Percentiles rank a stretch among this genome's conserved stretches.
phyloP scores from a whole-genome alignment of 139 green algal species.

The Chlamydomonas schloesseri region DNA sequence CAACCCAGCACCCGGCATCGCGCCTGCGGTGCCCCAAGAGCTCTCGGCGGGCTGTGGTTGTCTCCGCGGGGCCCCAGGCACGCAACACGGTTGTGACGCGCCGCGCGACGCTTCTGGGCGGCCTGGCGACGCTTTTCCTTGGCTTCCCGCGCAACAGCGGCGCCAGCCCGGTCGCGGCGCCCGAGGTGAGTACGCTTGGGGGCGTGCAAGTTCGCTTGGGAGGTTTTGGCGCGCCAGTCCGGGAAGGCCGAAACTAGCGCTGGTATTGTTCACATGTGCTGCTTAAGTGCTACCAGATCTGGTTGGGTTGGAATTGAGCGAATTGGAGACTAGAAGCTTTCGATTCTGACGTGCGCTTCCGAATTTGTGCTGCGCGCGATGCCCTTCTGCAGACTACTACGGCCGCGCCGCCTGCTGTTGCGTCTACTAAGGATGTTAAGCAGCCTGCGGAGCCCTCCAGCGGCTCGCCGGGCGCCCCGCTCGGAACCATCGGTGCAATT shows the following conservation, averaged over 20 bases:
- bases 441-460: not conserved
- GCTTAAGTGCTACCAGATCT: not conserved
- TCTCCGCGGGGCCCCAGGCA: no score
- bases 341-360: no score
- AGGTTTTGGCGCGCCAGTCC: not conserved
- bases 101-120: not conserved
- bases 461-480: not conserved
- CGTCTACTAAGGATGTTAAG: not conserved
- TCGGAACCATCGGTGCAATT: not conserved
- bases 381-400: no score
- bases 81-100: not conserved
- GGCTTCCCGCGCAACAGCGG: not conserved
- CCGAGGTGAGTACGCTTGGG: not conserved
- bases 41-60: no score
- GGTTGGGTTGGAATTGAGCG: not conserved
- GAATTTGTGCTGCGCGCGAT: not conserved
- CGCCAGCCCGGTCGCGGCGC: not conserved
- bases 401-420: no score
- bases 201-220: not conserved
- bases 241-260: not conserved
- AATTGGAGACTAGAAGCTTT: not conserved
- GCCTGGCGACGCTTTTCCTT: conserved; percentile 3
- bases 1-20: no score
- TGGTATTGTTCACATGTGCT: not conserved
- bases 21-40: no score